Percentiles rank a stretch among this genome's conserved stretches.
Conservation (phyloP, 352 stramenopile genomes). For the Globisporangium mamillatum region DNA sequence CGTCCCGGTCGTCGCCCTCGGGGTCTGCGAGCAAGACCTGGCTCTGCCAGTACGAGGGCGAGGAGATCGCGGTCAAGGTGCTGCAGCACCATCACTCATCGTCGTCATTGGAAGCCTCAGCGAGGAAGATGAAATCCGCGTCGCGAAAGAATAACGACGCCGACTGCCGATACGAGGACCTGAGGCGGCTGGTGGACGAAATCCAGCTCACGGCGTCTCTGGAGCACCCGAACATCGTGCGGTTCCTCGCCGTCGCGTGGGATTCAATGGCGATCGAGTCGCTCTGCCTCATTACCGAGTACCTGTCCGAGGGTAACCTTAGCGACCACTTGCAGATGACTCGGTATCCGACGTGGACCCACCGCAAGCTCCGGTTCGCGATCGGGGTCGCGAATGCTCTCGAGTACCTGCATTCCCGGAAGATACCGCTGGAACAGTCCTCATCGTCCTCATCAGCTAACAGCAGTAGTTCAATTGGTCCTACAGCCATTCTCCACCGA, state of each 20-base stretch:
- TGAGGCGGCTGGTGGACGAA: constrained; percentile 36
- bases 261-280: constrained; percentile 15
- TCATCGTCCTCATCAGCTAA: background rate
- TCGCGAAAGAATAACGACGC: no score
- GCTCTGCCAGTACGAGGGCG: constrained; percentile 38
- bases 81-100: constrained; percentile 16
- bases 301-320: constrained; percentile 24
- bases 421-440: background rate
- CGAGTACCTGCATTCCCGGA: constrained; percentile 32
- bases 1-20: constrained; percentile 14
- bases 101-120: no score
- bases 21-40: constrained; percentile 17
- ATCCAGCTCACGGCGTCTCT: constrained; percentile 38
- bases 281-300: constrained; percentile 28
- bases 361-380: constrained; percentile 27
- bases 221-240: constrained; percentile 47
- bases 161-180: constrained; percentile 29
- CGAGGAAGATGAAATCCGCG: no score
- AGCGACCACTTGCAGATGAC: constrained; percentile 18
- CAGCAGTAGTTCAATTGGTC: background rate
- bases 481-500: constrained; percentile 29
- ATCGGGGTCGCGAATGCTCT: constrained; percentile 32
- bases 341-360: constrained; percentile 16
- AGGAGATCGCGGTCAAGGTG: constrained; percentile 37
- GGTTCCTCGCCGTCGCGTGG: constrained; percentile 61